These are phyloP conservation scores for Coemansia sp. DNA, from an alignment of 192 early-diverging fungal genomes.

Conservation along the genomic window DNA sequence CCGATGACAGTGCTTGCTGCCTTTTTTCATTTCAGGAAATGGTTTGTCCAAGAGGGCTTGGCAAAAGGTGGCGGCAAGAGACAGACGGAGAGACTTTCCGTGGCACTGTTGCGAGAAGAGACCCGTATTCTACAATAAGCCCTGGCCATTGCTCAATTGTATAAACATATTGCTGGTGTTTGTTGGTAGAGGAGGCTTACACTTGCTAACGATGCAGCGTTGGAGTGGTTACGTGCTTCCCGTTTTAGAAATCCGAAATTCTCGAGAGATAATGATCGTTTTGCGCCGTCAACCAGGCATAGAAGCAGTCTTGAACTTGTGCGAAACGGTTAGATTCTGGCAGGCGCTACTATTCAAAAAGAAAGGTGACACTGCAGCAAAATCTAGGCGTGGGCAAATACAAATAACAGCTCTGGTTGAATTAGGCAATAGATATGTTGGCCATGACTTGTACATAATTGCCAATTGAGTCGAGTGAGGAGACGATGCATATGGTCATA, in stretches of 20 bases:
- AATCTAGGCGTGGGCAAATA: background rate
- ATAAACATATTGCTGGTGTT: background rate
- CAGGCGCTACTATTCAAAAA: background rate
- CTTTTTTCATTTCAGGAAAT: background rate
- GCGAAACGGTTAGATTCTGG: background rate
- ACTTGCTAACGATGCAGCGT: background rate
- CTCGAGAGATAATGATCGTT: background rate
- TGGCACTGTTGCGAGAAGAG: background rate
- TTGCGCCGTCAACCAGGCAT: background rate
- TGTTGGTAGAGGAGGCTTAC: background rate
- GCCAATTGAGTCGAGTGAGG: background rate
- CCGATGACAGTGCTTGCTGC: background rate
- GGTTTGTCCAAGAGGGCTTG: background rate
- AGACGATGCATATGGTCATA: background rate
- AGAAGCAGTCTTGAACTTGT: background rate
- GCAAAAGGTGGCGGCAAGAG: background rate
- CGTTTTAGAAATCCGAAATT: background rate
- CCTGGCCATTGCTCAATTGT: background rate
- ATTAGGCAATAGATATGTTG: background rate
- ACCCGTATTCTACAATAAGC: constrained; percentile 7
- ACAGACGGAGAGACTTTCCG: background rate
- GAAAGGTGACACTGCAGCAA: background rate
- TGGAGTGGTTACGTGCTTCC: background rate
- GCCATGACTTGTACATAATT: background rate
- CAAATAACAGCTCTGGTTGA: background rate